phyloP scores from a whole-genome alignment of 495 filamentous ascomycete species.

The Penicillium parvum region DNA sequence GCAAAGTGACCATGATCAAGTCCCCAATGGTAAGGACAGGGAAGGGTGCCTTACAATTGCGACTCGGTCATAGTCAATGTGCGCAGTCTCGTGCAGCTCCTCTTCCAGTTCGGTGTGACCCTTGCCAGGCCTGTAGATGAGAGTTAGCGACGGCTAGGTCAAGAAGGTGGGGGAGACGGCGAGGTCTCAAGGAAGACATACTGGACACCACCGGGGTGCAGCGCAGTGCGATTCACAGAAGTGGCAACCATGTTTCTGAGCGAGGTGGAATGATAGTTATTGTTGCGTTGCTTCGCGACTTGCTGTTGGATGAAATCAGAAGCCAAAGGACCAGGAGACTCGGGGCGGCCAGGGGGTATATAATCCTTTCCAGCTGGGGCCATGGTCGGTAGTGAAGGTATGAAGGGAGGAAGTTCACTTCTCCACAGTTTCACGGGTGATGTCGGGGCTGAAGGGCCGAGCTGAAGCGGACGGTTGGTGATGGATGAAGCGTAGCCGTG shows the following conservation, averaged over 20 bases:
- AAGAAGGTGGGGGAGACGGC: conserved; percentile 8
- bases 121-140: conserved; percentile 58
- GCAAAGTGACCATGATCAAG: conserved; percentile 9
- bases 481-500: conserved; percentile 28
- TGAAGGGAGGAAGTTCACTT: conserved; percentile 31
- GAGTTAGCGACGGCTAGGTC: conserved; percentile 32
- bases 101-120: conserved; percentile 96
- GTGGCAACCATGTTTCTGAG: conserved; percentile 64
- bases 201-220: conserved; percentile 90
- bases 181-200: conserved; percentile 45
- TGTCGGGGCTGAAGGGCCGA: conserved; percentile 39
- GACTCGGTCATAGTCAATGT: conserved; percentile 99
- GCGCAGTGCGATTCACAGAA: conserved; percentile 81
- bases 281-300: conserved; percentile 55
- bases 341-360: conserved; percentile 42
- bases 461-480: conserved; percentile 33
- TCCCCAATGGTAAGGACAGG: background rate
- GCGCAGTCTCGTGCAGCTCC: conserved; percentile 94
- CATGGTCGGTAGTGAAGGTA: conserved; percentile 28
- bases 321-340: conserved; percentile 47
- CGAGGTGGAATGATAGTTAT: conserved; percentile 60
- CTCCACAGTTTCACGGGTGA: conserved; percentile 47
- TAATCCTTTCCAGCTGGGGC: conserved; percentile 41
- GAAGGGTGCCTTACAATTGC: conserved; percentile 67
- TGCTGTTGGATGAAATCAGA: conserved; percentile 58